These are phyloP conservation scores for Chaetothyriales sp. DNA, from an alignment of 2,329 filamentous ascomycete species.

Conservation along the genomic window DNA sequence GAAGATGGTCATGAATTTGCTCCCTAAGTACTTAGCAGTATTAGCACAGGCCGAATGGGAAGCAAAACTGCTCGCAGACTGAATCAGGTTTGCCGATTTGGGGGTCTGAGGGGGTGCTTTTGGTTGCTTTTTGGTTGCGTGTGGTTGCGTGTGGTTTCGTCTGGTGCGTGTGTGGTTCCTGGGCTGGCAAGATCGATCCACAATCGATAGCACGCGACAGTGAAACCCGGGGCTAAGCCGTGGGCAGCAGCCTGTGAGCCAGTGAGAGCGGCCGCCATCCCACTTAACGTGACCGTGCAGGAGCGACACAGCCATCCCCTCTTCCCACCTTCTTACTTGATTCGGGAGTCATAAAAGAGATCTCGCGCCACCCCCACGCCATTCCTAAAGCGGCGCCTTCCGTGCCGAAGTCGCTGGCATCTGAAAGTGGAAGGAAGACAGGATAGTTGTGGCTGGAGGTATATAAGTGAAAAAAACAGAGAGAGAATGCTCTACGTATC, in stretches of 20 bases:
- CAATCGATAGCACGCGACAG: background rate
- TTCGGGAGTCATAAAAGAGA: background rate
- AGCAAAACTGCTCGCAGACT: background rate
- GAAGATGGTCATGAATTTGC: background rate
- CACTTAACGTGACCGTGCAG: background rate
- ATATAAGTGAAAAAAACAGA: too few species aligned
- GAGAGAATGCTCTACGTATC: background rate
- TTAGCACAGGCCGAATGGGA: too few species aligned
- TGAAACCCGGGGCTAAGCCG: background rate
- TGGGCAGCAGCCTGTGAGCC: background rate
- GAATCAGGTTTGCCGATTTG: background rate
- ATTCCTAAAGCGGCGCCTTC: background rate
- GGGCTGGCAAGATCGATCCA: background rate
- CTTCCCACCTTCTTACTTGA: background rate
- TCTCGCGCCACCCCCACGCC: background rate
- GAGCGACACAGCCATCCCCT: background rate
- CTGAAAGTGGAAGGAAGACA: too few species aligned
- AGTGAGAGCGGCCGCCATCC: background rate
- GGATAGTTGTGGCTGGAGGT: too few species aligned
- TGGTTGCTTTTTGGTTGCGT: too few species aligned
- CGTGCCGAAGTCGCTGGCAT: background rate
- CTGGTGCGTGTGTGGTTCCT: background rate
- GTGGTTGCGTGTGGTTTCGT: too few species aligned
- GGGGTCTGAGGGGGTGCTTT: too few species aligned
- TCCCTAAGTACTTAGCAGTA: too few species aligned